Evolutionary conservation across 768 basidiomycete genomes (phyloP), one percentile per base, ranked within the genome.

Genomic region (Leucocoprinus birnbaumii): DNA sequence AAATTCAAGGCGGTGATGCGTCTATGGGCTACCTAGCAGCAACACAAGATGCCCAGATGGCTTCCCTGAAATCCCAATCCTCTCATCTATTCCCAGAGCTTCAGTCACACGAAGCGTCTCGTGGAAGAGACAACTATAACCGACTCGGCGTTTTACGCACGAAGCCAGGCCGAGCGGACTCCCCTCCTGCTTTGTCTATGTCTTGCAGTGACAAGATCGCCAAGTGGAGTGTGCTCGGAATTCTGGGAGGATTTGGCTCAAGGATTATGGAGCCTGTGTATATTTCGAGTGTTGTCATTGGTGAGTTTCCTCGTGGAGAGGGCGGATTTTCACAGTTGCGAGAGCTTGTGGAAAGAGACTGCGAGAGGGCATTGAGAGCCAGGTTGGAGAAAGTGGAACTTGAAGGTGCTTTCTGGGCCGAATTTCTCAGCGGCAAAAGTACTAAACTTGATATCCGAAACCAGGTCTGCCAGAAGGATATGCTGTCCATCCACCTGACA

Each of bases 201-300:
- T 92, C 94, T 0, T 98, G 95, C 70, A 92, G 89, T 60, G 95
- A 98, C 67, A 98, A 98, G 70, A 87, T 98, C 40, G 92, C 93
- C 0, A 71, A 80, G 3, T 98, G 94, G 94, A 84, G 78, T 52
- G 80, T 87, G 0, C 73, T 93, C 3, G 95, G 95, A 0, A 75
- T 96, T 22, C 93, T 96, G 64, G 95, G 96, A 2, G 87, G 90
- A 1, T 72, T 97, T 46, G 80, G 81, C 2, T 78, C 85, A 4
- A 70, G 57, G 14, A 73, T 80, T 58, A 70, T 84, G 38, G 62
- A 60, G 2, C 89, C 90, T 0, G 53, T 95, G 6, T 92, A 92
- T 63, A 68, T 95, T 19, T 68, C 72, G 41, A 63, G 66, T 22
- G 69, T 98, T 16, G 71, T 94, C 51, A 73, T 98, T 2, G 91